Evolutionary conservation across 1,139 yeast genomes (phyloP).

Genomic region (Yamadazyma siamensis): DNA sequence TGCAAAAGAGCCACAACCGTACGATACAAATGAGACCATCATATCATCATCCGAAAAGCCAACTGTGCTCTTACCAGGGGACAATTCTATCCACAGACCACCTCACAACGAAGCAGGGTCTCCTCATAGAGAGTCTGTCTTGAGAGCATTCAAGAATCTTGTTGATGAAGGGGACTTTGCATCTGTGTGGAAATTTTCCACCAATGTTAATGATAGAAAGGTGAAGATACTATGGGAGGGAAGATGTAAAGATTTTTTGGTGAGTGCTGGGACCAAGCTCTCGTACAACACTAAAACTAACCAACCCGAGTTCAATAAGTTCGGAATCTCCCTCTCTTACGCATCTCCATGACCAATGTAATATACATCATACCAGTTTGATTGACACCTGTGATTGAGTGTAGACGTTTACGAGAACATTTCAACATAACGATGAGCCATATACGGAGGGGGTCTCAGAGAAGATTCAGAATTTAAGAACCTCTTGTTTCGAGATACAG

Average conservation of each 20-base stretch:
- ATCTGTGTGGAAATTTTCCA: slow-evolving; percentile 72
- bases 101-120: neutral
- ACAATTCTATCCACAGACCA: too few species aligned
- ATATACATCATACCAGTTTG: too few species aligned
- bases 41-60: slow-evolving; percentile 2
- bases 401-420: too few species aligned
- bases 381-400: too few species aligned
- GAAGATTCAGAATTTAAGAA: too few species aligned
- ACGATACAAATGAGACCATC: slow-evolving; percentile 4
- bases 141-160: slow-evolving; percentile 51
- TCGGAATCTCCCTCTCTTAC: slow-evolving; percentile 42
- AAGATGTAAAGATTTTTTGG: slow-evolving; percentile 69
- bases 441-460: too few species aligned
- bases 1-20: slow-evolving; percentile 16
- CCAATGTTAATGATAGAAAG: slow-evolving; percentile 62
- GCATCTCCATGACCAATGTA: slow-evolving; percentile 11
- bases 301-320: slow-evolving; percentile 34
- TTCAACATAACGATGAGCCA: too few species aligned
- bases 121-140: slow-evolving; percentile 35
- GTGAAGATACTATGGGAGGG: slow-evolving; percentile 86
- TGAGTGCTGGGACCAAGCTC: slow-evolving; percentile 70
- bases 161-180: slow-evolving; percentile 56
- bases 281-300: slow-evolving; percentile 25
- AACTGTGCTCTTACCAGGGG: neutral
- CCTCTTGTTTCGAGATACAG: too few species aligned